A percentile compares a stretch with the other conserved stretches of the same genome.
These are phyloP conservation scores for Diaporthe caulivora DNA, from an alignment of 2,329 filamentous ascomycete species.

Conservation along the genomic window DNA sequence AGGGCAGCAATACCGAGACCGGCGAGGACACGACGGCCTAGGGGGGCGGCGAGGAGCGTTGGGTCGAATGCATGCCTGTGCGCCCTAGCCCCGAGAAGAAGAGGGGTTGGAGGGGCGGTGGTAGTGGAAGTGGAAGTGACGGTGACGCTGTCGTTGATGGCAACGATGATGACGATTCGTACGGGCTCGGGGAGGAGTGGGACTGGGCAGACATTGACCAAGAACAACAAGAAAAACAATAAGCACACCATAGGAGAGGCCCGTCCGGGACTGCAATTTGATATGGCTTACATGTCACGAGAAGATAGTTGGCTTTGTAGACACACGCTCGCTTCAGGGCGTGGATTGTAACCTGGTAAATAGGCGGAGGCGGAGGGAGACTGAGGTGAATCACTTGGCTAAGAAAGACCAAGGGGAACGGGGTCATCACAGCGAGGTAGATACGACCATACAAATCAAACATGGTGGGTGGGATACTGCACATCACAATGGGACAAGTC, in stretches of 20 bases:
- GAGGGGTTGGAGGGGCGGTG: not conserved
- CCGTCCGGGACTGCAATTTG: not conserved
- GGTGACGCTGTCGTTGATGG: not conserved
- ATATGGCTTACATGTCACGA: not conserved
- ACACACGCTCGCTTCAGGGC: not conserved
- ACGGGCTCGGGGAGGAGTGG: not conserved
- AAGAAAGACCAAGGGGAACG: not conserved
- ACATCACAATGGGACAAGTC: not conserved
- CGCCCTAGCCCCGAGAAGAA: constrained; percentile 24
- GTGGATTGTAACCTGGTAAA: not conserved
- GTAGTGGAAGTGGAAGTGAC: not conserved
- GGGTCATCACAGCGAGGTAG: not conserved
- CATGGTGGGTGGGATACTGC: not conserved
- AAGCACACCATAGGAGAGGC: too few relatives aligned
- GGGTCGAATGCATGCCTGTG: constrained; percentile 22
- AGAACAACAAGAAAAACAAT: not conserved
- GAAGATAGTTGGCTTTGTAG: too few relatives aligned
- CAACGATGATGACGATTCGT: not conserved
- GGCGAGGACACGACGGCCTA: constrained; percentile 31
- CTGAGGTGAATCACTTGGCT: not conserved
- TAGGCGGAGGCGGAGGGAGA: not conserved
- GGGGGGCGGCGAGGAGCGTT: constrained; percentile 26
- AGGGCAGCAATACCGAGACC: constrained; percentile 13
- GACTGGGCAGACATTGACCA: not conserved
- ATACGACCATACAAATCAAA: not conserved